Percentiles rank a stretch among this genome's conserved stretches.
Evolutionary conservation across 1,139 yeast species (phyloP).

Genomic region (Schizosaccharomyces versatilis): DNA sequence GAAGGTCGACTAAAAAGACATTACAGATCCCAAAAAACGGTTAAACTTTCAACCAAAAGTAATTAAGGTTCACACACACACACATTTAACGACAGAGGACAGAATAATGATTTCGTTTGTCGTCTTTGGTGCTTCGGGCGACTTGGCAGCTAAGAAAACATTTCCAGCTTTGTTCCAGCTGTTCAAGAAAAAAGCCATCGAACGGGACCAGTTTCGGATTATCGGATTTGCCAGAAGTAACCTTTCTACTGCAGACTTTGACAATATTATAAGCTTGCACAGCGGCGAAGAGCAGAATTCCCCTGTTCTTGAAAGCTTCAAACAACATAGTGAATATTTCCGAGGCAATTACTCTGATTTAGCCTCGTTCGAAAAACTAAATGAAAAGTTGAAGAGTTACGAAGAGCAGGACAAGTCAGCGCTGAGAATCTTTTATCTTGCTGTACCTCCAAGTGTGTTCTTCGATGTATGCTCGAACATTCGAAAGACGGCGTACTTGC

Average conservation of each 20-base stretch:
- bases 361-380: conserved; percentile 45
- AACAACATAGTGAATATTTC: conserved; percentile 41
- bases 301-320: conserved; percentile 31
- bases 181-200: conserved; percentile 4
- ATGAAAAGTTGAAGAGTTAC: conserved; percentile 32
- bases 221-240: conserved; percentile 83
- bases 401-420: conserved; percentile 24
- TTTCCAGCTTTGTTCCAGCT: conserved; percentile 25
- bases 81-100: neutral
- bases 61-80: too few species aligned
- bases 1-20: too few species aligned
- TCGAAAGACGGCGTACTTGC: conserved; percentile 46
- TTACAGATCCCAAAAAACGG: too few species aligned
- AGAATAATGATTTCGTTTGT: conserved; percentile 27
- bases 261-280: conserved; percentile 25
- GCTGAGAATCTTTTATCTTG: conserved; percentile 63
- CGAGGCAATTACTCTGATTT: conserved; percentile 61
- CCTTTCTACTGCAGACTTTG: conserved; percentile 42
- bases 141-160: conserved; percentile 89
- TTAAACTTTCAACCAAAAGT: too few species aligned
- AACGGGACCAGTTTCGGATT: conserved; percentile 33
- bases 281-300: conserved; percentile 23
- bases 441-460: conserved; percentile 86
- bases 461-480: conserved; percentile 54
- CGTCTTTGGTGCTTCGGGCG: conserved; percentile 94